Evolutionary conservation across 1,139 yeast genomes (phyloP), one percentile per base, ranked within the genome.

Genomic region (Pichia norvegensis): DNA sequence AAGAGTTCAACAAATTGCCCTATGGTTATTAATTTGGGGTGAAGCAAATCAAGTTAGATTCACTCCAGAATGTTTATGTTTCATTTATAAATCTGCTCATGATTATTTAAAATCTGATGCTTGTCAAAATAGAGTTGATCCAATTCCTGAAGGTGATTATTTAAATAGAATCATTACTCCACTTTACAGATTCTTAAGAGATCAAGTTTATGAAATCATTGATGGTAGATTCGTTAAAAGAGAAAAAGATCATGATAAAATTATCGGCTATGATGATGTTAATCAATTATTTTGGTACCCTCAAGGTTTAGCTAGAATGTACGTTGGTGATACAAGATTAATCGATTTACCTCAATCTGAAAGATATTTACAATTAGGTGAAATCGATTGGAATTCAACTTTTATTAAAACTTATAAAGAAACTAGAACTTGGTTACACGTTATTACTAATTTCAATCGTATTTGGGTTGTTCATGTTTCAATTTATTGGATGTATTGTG

Each of bases 261-360:
- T 92, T 56, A 82, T 92, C 63, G 98, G 98, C 67, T 92, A 92
- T 66, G 99, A 92, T 72, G 98, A 94, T 73, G 95, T 92, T 52
- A 92, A 94, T 69, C 99, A 94, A 73, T 78, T 92, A 59, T 92
- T 92, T 71, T 92, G 99, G 98, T 94, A 92, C 69, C 97, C 98
- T 39, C 97, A 92, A 70, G 99, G 98, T 74, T 85, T 92, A 59
- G 85, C 94, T 52, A 83, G 95, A 70, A 90, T 92, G 61, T 77
- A 84, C 43, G 79, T 90, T 62, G 90, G 84, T 63, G 97, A 92
- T 65, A 73, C 95, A 33, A 81, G 95, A 65, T 73, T 92, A 63
- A 87, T 92, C 47, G 98, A 94, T 60, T 70, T 88, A 60, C 95
- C 97, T 39, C 77, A 81, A 52, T 86, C 81, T 60, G 96, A 92